Evolutionary conservation across 1,139 yeast species (phyloP), one percentile per base, ranked within the genome.

Genomic region (Candida mesenterica): DNA sequence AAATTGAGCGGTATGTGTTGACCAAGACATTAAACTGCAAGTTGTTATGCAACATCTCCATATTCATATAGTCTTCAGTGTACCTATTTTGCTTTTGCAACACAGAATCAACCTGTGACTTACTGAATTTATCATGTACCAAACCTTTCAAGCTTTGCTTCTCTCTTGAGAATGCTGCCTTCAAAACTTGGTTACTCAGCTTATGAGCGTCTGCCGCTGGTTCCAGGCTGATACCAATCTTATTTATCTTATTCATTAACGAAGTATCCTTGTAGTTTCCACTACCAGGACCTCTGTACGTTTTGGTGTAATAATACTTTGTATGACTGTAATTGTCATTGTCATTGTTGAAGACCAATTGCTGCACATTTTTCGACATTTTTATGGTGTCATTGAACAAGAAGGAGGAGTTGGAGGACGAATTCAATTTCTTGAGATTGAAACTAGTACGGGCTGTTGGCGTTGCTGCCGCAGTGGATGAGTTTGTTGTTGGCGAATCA

Each of bases 221-320:
- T 30, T 25, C 28, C 15, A 15, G 17, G 5, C 54, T 42, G 3
- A 55, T 41, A 10, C 55, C 64, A 27, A 65, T 57, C 34, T 55
- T 55, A 44, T 67, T 68, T 40, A 70, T 65, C 34, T 65, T 54
- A 44, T 66, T 67, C 46, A 68, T 62, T 18, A 69, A 49, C 2
- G 72, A 63, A 0, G 69, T 72, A 48, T 70, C 76, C 43, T 70
- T 70, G 44, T 68, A 70, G 42, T 68, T 69, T 3, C 76, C 75
- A 38, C 70, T 64, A 1, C 75, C 75, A 4, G 74, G 73, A 0
- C 76, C 75, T 30, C 75, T 53, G 41, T 67, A 67, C 17, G 61
- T 52, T 42, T 66, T 66, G 12, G 63, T 57, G 43, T 69, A 70
- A 45, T 58, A 69, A 44, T 69, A 70, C 41, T 63, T 68, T 27